Percentiles rank a stretch among this genome's conserved stretches.
Evolutionary conservation across 257 asterid species (phyloP).

Genomic region (Datura wrightii): DNA sequence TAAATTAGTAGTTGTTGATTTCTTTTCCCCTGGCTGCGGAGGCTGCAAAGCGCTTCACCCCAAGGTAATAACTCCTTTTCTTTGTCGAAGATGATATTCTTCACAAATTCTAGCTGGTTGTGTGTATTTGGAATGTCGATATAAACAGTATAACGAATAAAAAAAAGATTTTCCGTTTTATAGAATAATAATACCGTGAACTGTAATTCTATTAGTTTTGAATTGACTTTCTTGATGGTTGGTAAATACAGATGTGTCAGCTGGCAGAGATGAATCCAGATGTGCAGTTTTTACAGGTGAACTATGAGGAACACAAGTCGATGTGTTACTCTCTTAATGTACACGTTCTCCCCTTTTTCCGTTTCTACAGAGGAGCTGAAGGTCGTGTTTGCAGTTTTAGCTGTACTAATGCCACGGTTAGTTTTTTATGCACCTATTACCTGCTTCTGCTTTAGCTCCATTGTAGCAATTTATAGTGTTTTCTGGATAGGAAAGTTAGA

Average conservation of each 20-base stretch:
- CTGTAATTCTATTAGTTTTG: neutral
- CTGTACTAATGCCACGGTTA: slow-evolving; percentile 54
- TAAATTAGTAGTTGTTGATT: slow-evolving; percentile 51
- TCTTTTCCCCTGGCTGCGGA: slow-evolving; percentile 58
- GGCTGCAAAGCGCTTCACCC: slow-evolving; percentile 62
- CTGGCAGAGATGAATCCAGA: slow-evolving; percentile 54
- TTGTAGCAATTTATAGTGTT: neutral
- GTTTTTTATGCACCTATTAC: slow-evolving; percentile 25
- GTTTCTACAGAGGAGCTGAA: slow-evolving; percentile 52
- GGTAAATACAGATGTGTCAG: slow-evolving; percentile 50
- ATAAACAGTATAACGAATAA: no score
- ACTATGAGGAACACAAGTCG: slow-evolving; percentile 52
- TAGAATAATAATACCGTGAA: neutral
- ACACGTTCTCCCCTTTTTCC: slow-evolving; percentile 57
- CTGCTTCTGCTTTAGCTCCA: neutral
- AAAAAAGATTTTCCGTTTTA: no score
- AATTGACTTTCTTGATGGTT: slow-evolving; percentile 38
- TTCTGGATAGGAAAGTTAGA: neutral
- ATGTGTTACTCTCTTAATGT: slow-evolving; percentile 52
- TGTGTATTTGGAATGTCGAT: neutral
- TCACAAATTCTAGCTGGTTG: neutral
- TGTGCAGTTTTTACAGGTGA: slow-evolving; percentile 50
- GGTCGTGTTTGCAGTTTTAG: slow-evolving; percentile 61
- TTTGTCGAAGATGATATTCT: neutral
- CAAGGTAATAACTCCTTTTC: slow-evolving; percentile 39